These are phyloP conservation scores for Cryptococcus maquisensis DNA, from an alignment of 1,284 basidiomycete species.

Conservation along the genomic window DNA sequence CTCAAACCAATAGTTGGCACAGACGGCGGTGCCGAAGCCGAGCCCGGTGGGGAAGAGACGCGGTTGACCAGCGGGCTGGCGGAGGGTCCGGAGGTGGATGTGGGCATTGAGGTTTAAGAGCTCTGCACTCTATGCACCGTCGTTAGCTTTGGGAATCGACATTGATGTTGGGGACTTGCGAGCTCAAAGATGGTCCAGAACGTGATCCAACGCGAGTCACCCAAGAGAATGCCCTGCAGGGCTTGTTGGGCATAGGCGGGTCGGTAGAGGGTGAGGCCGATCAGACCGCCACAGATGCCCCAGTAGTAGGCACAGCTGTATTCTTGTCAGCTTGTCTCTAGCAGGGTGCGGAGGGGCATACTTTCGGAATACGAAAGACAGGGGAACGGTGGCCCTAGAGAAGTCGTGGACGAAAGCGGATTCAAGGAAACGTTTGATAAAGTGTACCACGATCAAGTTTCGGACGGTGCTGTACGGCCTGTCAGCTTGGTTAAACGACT, in stretches of 20 bases:
- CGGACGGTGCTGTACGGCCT: constrained; percentile 62
- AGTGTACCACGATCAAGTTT: constrained; percentile 76
- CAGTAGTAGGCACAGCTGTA: constrained; percentile 82
- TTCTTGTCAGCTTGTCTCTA: not conserved
- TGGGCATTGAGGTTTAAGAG: constrained; percentile 84
- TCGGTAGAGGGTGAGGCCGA: constrained; percentile 76
- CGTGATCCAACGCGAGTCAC: constrained; percentile 65
- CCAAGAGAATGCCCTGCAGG: constrained; percentile 64
- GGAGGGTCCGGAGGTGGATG: constrained; percentile 72
- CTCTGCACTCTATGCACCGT: constrained; percentile 64
- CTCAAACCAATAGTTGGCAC: constrained; percentile 97
- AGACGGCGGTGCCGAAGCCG: constrained; percentile 78
- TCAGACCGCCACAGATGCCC: constrained; percentile 70
- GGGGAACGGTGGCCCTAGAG: constrained; percentile 91
- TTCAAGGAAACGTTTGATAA: constrained; percentile 88
- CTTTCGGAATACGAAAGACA: constrained; percentile 87
- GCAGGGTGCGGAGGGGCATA: constrained; percentile 45
- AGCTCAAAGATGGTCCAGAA: constrained; percentile 66
- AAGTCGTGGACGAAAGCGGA: constrained; percentile 93
- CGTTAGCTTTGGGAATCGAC: constrained; percentile 4
- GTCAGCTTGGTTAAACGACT: not conserved
- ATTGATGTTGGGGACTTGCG: constrained; percentile 53
- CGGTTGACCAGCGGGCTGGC: constrained; percentile 72
- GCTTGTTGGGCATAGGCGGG: constrained; percentile 60
- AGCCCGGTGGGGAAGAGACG: constrained; percentile 75